Evolutionary conservation across 148 eudicot species (phyloP).

Genomic region (Silene uniflora): DNA sequence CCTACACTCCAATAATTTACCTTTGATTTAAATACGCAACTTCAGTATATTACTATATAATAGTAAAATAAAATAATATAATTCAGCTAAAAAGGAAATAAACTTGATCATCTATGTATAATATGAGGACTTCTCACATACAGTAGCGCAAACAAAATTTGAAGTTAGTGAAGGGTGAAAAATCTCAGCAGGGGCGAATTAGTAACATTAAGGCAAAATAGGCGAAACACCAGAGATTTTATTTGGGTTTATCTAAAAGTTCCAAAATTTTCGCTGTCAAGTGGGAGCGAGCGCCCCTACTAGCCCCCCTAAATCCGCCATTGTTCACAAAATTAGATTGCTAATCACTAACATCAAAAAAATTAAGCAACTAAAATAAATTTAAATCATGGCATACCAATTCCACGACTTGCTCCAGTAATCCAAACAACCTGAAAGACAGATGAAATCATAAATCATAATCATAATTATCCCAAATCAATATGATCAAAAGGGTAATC

Average conservation of each 20-base stretch:
- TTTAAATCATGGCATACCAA: slow-evolving; percentile 40
- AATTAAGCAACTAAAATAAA: background rate
- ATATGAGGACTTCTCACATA: too few species aligned
- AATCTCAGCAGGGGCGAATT: too few species aligned
- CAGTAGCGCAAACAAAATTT: too few species aligned
- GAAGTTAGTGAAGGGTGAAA: too few species aligned
- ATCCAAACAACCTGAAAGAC: slow-evolving; percentile 79
- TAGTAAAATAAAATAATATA: background rate
- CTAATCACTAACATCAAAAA: background rate
- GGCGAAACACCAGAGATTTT: too few species aligned
- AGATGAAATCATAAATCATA: slow-evolving; percentile 8
- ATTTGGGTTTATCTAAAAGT: too few species aligned
- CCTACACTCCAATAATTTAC: too few species aligned
- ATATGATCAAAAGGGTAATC: background rate
- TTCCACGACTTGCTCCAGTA: slow-evolving; percentile 98
- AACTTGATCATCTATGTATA: background rate
- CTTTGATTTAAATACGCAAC: too few species aligned
- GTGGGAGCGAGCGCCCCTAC: too few species aligned
- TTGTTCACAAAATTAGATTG: background rate
- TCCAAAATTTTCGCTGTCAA: too few species aligned
- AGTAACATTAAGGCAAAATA: too few species aligned
- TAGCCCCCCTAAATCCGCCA: too few species aligned
- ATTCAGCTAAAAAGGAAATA: background rate
- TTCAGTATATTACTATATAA: background rate
- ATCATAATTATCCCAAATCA: background rate